These are phyloP conservation scores for Candida yuanshanica DNA, from an alignment of 805 yeast species.

Conservation along the genomic window DNA sequence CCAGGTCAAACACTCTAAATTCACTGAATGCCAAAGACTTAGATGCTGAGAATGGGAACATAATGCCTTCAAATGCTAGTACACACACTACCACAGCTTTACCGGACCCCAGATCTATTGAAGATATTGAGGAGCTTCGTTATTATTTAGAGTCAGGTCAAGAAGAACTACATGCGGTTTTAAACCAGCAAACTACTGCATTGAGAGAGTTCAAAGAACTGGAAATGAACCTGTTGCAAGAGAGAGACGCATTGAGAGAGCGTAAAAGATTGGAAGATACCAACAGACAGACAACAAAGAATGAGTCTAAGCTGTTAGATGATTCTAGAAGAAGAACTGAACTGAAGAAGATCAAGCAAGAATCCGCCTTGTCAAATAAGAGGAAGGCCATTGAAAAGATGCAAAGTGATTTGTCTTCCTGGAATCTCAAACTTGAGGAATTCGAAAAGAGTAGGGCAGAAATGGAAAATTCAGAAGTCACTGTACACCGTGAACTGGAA, in stretches of 20 bases:
- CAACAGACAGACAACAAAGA: slow-evolving; percentile 33
- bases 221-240: slow-evolving; percentile 28
- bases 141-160: slow-evolving; percentile 36
- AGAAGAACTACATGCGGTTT: slow-evolving; percentile 33
- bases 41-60: slow-evolving; percentile 5
- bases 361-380: slow-evolving; percentile 24
- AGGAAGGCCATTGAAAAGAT: slow-evolving; percentile 28
- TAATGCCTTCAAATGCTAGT: slow-evolving; percentile 8
- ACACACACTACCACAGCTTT: slow-evolving; percentile 7
- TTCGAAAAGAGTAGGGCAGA: slow-evolving; percentile 15
- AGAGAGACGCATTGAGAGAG: slow-evolving; percentile 32
- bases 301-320: slow-evolving; percentile 37
- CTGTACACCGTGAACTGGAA: slow-evolving; percentile 14
- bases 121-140: slow-evolving; percentile 38
- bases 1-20: slow-evolving; percentile 31
- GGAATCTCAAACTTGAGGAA: slow-evolving; percentile 27
- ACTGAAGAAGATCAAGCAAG: slow-evolving; percentile 29
- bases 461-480: slow-evolving; percentile 14
- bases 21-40: too few species aligned
- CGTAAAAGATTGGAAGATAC: slow-evolving; percentile 37
- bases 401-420: slow-evolving; percentile 28
- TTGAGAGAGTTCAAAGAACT: slow-evolving; percentile 35
- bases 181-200: slow-evolving; percentile 28
- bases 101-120: slow-evolving; percentile 22
- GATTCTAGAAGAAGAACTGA: slow-evolving; percentile 34